Conservation (phyloP, 1,284 basidiomycete species). For the Ceratobasidium theobromae region DNA sequence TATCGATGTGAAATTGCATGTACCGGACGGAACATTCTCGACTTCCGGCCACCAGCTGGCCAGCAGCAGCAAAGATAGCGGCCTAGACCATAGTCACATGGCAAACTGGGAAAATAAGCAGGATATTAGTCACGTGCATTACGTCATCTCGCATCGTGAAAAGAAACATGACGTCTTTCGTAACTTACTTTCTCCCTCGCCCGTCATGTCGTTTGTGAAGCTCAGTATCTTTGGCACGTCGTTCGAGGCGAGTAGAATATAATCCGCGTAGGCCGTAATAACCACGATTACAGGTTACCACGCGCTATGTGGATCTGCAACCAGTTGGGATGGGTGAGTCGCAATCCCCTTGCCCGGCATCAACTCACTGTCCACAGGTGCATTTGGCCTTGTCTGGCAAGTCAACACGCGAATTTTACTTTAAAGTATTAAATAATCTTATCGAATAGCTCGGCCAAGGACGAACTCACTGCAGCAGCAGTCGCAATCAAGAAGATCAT, state of each 20-base stretch:
- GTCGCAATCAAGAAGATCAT: slow-evolving; percentile 99
- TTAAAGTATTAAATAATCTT: background rate
- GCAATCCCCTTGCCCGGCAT: background rate
- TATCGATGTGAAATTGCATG: too few species aligned
- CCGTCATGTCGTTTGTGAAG: slow-evolving; percentile 87
- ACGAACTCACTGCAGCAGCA: slow-evolving; percentile 91
- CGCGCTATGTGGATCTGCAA: slow-evolving; percentile 98
- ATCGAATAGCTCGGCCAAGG: slow-evolving; percentile 89
- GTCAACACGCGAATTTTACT: slow-evolving; percentile 39
- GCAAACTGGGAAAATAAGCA: too few species aligned
- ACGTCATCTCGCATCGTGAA: background rate
- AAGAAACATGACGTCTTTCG: slow-evolving; percentile 15
- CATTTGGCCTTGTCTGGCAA: slow-evolving; percentile 94
- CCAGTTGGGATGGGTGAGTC: slow-evolving; percentile 97
- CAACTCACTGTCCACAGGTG: slow-evolving; percentile 54
- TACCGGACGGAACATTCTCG: too few species aligned
- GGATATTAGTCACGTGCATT: slow-evolving; percentile 24
- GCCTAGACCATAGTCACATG: background rate
- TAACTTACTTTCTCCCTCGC: background rate
- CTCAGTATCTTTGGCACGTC: slow-evolving; percentile 98
- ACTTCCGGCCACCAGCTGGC: too few species aligned
- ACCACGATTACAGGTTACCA: slow-evolving; percentile 77
- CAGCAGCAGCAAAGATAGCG: too few species aligned
- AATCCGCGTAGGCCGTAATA: slow-evolving; percentile 5
- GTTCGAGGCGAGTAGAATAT: slow-evolving; percentile 65